These are phyloP conservation scores for Lasiodiplodia gonubiensis DNA, from an alignment of 2,329 filamentous ascomycete species.

Conservation along the genomic window DNA sequence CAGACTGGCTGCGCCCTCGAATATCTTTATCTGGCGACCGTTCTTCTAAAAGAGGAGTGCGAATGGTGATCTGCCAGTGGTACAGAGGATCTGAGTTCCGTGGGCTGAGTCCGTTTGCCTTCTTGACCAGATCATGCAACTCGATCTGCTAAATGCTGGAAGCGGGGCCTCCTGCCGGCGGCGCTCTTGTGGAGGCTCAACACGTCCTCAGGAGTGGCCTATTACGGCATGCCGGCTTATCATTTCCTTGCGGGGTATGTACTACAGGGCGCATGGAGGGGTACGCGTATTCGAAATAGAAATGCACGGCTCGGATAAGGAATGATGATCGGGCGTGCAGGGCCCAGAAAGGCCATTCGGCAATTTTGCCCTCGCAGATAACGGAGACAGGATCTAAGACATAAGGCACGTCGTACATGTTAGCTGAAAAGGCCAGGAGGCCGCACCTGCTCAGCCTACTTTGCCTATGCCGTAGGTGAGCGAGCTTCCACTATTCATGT, in stretches of 20 bases:
- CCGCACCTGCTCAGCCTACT: neutral
- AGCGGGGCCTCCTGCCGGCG: constrained; percentile 5
- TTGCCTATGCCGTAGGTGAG: neutral
- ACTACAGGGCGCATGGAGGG: constrained; percentile 5
- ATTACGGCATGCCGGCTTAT: neutral
- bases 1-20: neutral
- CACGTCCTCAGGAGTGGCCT: neutral
- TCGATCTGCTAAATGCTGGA: neutral
- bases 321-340: neutral
- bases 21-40: neutral
- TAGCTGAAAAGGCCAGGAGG: neutral
- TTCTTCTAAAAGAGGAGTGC: neutral
- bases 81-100: neutral
- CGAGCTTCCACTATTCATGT: neutral
- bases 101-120: constrained; percentile 14
- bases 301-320: neutral
- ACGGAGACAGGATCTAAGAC: constrained; percentile 12
- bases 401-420: neutral
- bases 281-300: constrained; percentile 10
- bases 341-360: constrained; percentile 7
- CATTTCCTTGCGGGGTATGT: constrained; percentile 8
- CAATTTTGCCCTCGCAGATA: neutral
- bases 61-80: neutral
- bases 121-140: neutral
- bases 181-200: constrained; percentile 1